Evolutionary conservation across 352 stramenopile genomes (phyloP), one percentile per base, ranked within the genome.

Genomic region (Thraustochytrium striatum): DNA sequence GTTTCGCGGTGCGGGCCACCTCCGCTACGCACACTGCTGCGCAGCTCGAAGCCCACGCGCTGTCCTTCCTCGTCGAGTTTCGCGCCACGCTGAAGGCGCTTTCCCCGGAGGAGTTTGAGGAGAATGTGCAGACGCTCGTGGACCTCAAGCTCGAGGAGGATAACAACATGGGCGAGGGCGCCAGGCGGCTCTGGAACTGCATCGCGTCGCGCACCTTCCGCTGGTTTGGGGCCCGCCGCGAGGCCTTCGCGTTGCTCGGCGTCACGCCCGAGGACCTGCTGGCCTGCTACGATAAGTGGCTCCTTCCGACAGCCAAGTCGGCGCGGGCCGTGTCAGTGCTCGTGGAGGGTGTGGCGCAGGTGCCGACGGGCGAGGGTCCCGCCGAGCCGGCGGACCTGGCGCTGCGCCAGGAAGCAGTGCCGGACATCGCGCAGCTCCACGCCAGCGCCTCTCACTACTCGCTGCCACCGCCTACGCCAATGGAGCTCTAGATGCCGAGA

Each of bases 131-230:
- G 3, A 61, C 65, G 5, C 9, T 38, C 32, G 25, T 75, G 0
- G 65, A 61, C 16, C 11, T 75, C 44, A 75, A 75, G 50, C 52
- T 75, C 21, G 65, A 75, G 50, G 65, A 75, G 32, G 65, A 75
- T 28, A 75, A 58, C 35, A 75, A 61, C 36, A 7, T 75, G 7
- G 25, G 65, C 32, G 65, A 75, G 13, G 44, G 39, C 11, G 25
- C 65, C 25, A 75, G 25, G 65, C 25, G 65, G 5, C 21, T 62
- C 41, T 75, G 65, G 65, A 32, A 30, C 7, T 19, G 41, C 16
- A 75, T 75, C 30, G 65, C 16, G 9, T 39, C 65, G 28, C 65
- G 36, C 52, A 25, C 44, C n/a, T 72, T 50, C 39, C 30, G 44
- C 19, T 75, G 65, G 65, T 43, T 61, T 43, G 35, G 30, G 8